Conservation (phyloP, 495 filamentous ascomycete genomes). For the Pyrenopolyporus hunteri region DNA sequence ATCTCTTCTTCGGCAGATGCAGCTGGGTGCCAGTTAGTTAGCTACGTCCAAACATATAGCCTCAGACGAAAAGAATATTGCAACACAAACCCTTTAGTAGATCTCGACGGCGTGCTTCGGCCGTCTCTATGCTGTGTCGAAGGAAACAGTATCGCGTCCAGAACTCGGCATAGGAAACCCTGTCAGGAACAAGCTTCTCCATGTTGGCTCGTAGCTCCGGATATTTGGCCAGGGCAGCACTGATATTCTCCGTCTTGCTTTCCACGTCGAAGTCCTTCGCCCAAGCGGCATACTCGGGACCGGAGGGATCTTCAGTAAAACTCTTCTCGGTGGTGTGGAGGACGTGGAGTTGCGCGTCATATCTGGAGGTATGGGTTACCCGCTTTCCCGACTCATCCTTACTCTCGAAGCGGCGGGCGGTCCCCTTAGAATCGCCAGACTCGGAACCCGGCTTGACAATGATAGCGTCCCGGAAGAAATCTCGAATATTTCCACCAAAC, state of each 20-base stretch:
- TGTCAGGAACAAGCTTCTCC: conserved; percentile 94
- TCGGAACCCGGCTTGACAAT: conserved; percentile 70
- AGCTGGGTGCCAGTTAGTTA: conserved; percentile 53
- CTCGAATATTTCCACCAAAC: conserved; percentile 88
- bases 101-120: conserved; percentile 88
- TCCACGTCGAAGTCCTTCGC: conserved; percentile 78
- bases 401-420: conserved; percentile 82
- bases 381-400: conserved; percentile 87
- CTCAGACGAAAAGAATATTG: not conserved
- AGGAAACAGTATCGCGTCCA: conserved; percentile 98
- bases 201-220: conserved; percentile 87
- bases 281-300: conserved; percentile 77
- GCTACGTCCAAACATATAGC: conserved; percentile 25
- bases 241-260: conserved; percentile 83
- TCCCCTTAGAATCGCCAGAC: conserved; percentile 42
- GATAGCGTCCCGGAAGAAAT: conserved; percentile 91
- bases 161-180: conserved; percentile 84
- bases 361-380: conserved; percentile 89
- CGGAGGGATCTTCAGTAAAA: conserved; percentile 81
- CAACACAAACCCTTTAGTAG: conserved; percentile 79
- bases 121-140: conserved; percentile 90
- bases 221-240: conserved; percentile 82
- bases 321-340: conserved; percentile 86
- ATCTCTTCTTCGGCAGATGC: conserved; percentile 75
- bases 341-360: conserved; percentile 94